Conservation (phyloP, 2,329 filamentous ascomycete species). For the Cadophora gregata region DNA sequence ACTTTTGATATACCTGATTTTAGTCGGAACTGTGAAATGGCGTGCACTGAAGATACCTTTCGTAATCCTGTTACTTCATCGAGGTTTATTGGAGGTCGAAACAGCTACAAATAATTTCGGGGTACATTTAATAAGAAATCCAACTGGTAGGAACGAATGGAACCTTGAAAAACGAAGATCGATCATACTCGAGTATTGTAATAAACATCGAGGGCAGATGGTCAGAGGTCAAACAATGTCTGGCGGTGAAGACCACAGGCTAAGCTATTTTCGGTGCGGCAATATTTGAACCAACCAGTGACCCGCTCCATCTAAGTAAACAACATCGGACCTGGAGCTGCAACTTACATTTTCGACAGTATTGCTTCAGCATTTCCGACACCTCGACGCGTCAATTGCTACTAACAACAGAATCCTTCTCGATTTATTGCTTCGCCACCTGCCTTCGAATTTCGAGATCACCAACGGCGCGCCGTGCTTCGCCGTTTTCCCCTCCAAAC, state of each 20-base stretch:
- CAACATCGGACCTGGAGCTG: background rate
- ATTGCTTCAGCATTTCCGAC: slow-evolving; percentile 14
- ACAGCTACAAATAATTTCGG: too few species aligned
- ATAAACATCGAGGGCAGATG: too few species aligned
- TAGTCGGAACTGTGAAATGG: background rate
- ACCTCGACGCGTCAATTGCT: slow-evolving; percentile 24
- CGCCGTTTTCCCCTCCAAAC: slow-evolving; percentile 5
- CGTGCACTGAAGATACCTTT: background rate
- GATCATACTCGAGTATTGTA: too few species aligned
- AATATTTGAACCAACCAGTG: background rate
- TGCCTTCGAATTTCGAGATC: background rate
- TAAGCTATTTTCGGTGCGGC: background rate
- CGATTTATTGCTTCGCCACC: background rate
- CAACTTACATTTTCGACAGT: slow-evolving; percentile 14
- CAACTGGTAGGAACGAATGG: too few species aligned
- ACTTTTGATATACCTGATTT: slow-evolving; percentile 28
- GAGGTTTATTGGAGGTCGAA: too few species aligned
- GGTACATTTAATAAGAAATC: too few species aligned
- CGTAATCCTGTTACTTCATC: too few species aligned
- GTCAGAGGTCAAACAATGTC: too few species aligned
- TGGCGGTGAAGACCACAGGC: background rate
- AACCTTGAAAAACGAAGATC: too few species aligned
- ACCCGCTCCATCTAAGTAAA: background rate
- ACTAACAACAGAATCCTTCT: background rate
- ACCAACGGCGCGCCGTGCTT: slow-evolving; percentile 6